Evolutionary conservation across 2,329 filamentous ascomycete genomes (phyloP), one percentile per base, ranked within the genome.

Genomic region (Aspergillus spinulosporus): DNA sequence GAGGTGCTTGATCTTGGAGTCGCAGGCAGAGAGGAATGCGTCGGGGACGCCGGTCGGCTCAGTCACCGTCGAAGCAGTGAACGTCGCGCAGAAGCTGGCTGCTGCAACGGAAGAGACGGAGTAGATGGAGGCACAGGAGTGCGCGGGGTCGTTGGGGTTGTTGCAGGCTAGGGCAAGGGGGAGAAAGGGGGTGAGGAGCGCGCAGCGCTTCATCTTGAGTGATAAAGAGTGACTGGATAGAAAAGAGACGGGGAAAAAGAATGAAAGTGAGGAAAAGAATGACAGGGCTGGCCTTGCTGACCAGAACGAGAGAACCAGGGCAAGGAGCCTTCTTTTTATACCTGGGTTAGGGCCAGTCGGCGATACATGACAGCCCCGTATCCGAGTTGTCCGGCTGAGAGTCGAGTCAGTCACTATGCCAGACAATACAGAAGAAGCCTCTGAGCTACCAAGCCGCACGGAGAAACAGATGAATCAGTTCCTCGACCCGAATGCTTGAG

Each of bases 71-170:
- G 62, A 62, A 21, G 59, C 61, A 26, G 64, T 66, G 52, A 66
- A 66, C 15, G 63, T 65, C 29, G 63, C 61, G 44, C 64, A 66
- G 52, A 66, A 66, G 11, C 44, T 62, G 5, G 61, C 57, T 21
- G 64, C 64, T 4, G 54, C 63, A 6, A 60, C 55, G 21, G 59
- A 59, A 2, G 64, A 66, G 32, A 62, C 63, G 29, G 63, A 64
- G 37, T 60, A 66, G 29, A 61, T 57, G 6, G 63, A 61, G 47
- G 64, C 60, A 57, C 64, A 66, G 4, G 62, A 58, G 58, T 66
- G 62, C 28, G 28, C 59, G 26, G 51, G 6, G 8, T 28, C 36
- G 6, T 54, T 48, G 29, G 64, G 62, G 49, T 60, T 63, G 21
- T 62, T 57, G 45, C 64, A 66, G 34, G 54, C 64, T 55, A 66